Conservation (phyloP, 2,329 filamentous ascomycete genomes). For the Periconia sp. region DNA sequence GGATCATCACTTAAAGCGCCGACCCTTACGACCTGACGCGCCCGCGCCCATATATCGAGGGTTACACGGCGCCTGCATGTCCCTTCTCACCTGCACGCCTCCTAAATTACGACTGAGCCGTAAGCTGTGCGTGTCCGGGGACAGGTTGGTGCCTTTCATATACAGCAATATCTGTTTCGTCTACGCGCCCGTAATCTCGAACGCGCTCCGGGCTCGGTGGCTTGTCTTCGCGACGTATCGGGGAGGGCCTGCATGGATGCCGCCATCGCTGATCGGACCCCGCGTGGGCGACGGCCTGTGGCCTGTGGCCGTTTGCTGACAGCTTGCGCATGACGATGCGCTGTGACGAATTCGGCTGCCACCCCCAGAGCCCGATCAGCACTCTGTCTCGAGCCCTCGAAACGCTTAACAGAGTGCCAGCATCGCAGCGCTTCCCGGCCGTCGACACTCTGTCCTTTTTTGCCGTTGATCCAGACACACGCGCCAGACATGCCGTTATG, state of each 20-base stretch:
- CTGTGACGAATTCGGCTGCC: not conserved
- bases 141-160: conserved; percentile 22
- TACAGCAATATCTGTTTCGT: conserved; percentile 34
- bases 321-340: conserved; percentile 12
- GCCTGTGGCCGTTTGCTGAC: conserved; percentile 18
- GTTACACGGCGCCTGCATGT: conserved; percentile 32
- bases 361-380: not conserved
- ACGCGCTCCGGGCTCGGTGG: conserved; percentile 20
- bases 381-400: not conserved
- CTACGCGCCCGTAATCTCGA: conserved; percentile 27
- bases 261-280: conserved; percentile 34
- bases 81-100: conserved; percentile 29
- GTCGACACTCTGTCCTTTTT: too few species aligned
- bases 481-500: too few species aligned
- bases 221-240: conserved; percentile 25
- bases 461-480: too few species aligned
- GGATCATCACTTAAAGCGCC: conserved; percentile 11
- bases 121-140: conserved; percentile 20
- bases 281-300: conserved; percentile 20
- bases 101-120: conserved; percentile 23
- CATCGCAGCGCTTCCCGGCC: too few species aligned
- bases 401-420: too few species aligned
- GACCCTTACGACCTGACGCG: conserved; percentile 7
- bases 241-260: conserved; percentile 33
- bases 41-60: conserved; percentile 21